Conservation (phyloP, 2,329 filamentous ascomycete species). For the Aspergillus viridinutans region DNA sequence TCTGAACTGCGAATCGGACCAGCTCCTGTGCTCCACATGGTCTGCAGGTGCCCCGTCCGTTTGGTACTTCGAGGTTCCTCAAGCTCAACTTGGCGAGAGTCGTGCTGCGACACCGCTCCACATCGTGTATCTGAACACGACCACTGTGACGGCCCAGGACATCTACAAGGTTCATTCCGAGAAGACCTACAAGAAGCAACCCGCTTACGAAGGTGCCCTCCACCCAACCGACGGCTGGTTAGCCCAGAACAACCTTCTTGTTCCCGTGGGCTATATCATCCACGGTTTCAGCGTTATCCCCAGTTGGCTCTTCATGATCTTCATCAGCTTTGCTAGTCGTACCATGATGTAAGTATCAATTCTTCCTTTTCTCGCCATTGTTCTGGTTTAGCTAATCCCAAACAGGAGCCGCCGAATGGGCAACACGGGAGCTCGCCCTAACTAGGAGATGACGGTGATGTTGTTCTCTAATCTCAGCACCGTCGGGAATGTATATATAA, state of each 20-base stretch:
- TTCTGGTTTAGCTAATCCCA: slow-evolving; percentile 7
- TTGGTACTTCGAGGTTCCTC: slow-evolving; percentile 55
- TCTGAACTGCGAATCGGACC: slow-evolving; percentile 57
- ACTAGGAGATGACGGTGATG: slow-evolving; percentile 14
- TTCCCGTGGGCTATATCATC: slow-evolving; percentile 54
- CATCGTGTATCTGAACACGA: slow-evolving; percentile 54
- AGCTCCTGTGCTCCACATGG: slow-evolving; percentile 59
- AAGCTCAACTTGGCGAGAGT: slow-evolving; percentile 49
- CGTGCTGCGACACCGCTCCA: slow-evolving; percentile 51
- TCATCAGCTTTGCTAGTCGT: slow-evolving; percentile 57
- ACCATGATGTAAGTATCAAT: slow-evolving; percentile 54
- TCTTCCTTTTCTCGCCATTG: not conserved
- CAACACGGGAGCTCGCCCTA: slow-evolving; percentile 17
- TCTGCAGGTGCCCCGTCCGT: slow-evolving; percentile 53
- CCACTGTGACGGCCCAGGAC: slow-evolving; percentile 52
- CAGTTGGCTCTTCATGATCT: slow-evolving; percentile 62
- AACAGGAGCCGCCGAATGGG: slow-evolving; percentile 26
- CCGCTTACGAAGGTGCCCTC: slow-evolving; percentile 54
- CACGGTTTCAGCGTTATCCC: slow-evolving; percentile 56
- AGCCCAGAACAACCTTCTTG: slow-evolving; percentile 49
- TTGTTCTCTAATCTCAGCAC: slow-evolving; percentile 9
- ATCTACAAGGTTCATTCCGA: slow-evolving; percentile 55
- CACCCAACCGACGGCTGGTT: slow-evolving; percentile 59
- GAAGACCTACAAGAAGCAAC: slow-evolving; percentile 50
- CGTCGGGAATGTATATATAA: slow-evolving; percentile 35